A percentile compares a stretch with the other conserved stretches of the same genome.
These are phyloP conservation scores for Globisporangium acanthophoron DNA, from an alignment of 352 stramenopile genomes.

Conservation along the genomic window DNA sequence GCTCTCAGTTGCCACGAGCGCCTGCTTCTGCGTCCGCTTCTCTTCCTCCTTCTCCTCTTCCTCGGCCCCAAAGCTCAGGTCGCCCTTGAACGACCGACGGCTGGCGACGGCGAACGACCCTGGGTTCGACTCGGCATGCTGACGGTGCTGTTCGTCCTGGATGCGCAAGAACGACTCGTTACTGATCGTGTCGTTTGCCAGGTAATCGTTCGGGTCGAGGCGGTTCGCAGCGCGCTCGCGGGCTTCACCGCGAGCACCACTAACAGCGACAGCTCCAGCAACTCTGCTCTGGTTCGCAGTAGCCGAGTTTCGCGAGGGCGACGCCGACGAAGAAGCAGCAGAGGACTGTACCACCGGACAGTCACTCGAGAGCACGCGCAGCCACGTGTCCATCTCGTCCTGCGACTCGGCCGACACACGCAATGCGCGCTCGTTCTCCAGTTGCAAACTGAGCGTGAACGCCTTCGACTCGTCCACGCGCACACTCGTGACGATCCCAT, in stretches of 20 bases:
- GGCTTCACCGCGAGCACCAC: conserved; percentile 15
- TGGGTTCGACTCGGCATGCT: conserved; percentile 17
- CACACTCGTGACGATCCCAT: conserved; percentile 46
- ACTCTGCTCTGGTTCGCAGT: neutral
- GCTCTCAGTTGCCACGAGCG: conserved; percentile 13
- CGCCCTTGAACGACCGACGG: conserved; percentile 50
- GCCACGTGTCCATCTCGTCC: conserved; percentile 42
- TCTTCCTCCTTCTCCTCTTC: neutral
- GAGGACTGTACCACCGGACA: neutral
- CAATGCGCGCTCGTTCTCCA: conserved; percentile 26
- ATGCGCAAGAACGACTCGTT: conserved; percentile 65
- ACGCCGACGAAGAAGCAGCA: neutral
- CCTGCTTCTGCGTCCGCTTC: conserved; percentile 3
- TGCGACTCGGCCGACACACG: conserved; percentile 26
- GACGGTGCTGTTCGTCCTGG: conserved; percentile 20
- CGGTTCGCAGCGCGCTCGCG: conserved; percentile 17
- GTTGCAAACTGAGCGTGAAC: conserved; percentile 40
- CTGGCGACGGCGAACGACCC: conserved; percentile 12
- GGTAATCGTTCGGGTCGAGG: conserved; percentile 53
- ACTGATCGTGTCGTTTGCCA: conserved; percentile 64
- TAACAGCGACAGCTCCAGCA: conserved; percentile 4
- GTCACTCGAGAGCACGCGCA: conserved; percentile 25
- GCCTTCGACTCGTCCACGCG: conserved; percentile 39
- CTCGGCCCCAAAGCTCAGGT: conserved; percentile 24
- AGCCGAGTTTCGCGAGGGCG: neutral